Base-by-base conservation (phyloP, 2,329 filamentous ascomycete genomes). In the Xylaria sp. region DNA sequence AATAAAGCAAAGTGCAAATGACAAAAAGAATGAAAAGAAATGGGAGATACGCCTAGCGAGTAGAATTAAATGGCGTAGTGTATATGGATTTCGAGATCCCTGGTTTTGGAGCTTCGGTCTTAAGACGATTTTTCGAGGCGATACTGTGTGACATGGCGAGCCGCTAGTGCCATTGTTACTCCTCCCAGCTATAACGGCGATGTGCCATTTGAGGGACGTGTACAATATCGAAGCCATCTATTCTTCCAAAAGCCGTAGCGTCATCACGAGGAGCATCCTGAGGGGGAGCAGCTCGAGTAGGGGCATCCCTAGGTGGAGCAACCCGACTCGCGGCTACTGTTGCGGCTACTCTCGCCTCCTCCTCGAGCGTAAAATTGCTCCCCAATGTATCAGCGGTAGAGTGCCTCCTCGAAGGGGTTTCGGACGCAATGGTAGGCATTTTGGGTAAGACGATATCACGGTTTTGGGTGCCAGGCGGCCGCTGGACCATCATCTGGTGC, bases 301-400 rank as follows among this genome's bases (percentile, higher is more conserved):
- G 8, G 9, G 8, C 39, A 12, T 4, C 39, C 15, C 39, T 12
- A 12, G 39, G 3, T 3, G 39, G 12, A 15, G 13, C 39, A 44
- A 44, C 12, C 18, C 39, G 9, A 13, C 13, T n/a, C 15, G 41
- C 41, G 18, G 41, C 41, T 44, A 44, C 41, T 18, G 41, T 63
- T 12, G 51, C 70, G 23, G 58, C 72, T 20, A 72, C 75, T 23
- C 73, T 76, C n/a, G 76, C 74, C 68, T 85, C 84, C 70, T 89
- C 85, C 28, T 88, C 84, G 10, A 87, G 83, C 0, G 87, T 89
- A 72, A 83, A 89, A 66, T 89, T 87, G 75, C 87, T 89, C 23
- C 87, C 86, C 8, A 89, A 76, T 2, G 86, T 88, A 66, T 84
- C 82, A 39, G 78, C 79, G 8, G 70, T 78, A 56, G 66, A 79